These are phyloP conservation scores for Trametes cubensis DNA, from an alignment of 768 basidiomycete genomes.

Conservation along the genomic window DNA sequence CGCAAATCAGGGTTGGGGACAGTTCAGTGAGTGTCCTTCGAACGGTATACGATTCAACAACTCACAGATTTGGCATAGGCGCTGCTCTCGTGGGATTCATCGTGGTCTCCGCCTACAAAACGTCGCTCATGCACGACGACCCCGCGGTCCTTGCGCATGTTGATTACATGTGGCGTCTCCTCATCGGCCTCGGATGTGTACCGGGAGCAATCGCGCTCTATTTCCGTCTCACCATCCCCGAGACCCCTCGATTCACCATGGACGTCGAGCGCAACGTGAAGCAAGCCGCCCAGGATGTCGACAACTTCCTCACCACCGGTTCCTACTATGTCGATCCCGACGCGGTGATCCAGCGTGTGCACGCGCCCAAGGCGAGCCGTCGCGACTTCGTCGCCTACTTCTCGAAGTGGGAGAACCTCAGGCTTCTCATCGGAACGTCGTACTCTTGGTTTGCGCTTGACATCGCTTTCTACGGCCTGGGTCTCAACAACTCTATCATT, in stretches of 20 bases:
- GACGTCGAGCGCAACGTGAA: conserved; percentile 85
- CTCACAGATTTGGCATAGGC: conserved; percentile 36
- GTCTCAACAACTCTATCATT: conserved; percentile 80
- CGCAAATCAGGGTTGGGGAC: conserved; percentile 86
- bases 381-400: conserved; percentile 65
- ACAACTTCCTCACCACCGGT: conserved; percentile 60
- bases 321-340: conserved; percentile 54
- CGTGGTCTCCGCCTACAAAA: conserved; percentile 70
- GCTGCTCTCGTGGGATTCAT: conserved; percentile 70
- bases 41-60: neutral
- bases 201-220: conserved; percentile 83
- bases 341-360: conserved; percentile 55
- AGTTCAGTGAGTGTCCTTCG: conserved; percentile 55
- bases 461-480: conserved; percentile 89
- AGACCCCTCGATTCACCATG: conserved; percentile 91
- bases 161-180: conserved; percentile 82
- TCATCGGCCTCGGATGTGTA: conserved; percentile 86
- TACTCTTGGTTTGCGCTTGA: conserved; percentile 92
- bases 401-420: conserved; percentile 74
- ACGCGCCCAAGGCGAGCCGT: conserved; percentile 45
- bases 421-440: conserved; percentile 67
- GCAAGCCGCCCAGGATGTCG: conserved; percentile 74
- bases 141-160: conserved; percentile 49
- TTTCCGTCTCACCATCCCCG: conserved; percentile 92
- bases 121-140: conserved; percentile 49